Evolutionary conservation across 768 basidiomycete species (phyloP).

Genomic region (Podaxis rugospora): DNA sequence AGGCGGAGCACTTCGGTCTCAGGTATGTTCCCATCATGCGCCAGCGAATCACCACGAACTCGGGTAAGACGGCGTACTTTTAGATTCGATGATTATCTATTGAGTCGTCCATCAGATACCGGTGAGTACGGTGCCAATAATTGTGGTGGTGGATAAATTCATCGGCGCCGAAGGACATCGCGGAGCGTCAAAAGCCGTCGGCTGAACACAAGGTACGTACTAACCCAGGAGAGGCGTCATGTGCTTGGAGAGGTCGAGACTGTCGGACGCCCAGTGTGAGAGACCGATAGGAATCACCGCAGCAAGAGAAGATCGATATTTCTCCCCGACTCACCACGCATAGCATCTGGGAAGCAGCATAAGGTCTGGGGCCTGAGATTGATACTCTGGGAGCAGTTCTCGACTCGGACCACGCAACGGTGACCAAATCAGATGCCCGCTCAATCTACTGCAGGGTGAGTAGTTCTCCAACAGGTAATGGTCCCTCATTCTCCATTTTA

Average conservation of each 20-base stretch:
- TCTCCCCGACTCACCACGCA: background rate
- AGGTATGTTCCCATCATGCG: background rate
- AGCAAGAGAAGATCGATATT: conserved; percentile 8
- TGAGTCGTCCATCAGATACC: conserved; percentile 4
- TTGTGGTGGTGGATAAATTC: background rate
- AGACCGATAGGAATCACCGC: conserved; percentile 4
- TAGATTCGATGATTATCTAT: conserved; percentile 12
- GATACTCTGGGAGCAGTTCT: conserved; percentile 3
- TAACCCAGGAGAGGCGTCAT: background rate
- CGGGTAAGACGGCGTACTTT: background rate
- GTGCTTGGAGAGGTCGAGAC: background rate
- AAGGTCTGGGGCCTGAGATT: background rate
- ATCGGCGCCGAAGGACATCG: background rate
- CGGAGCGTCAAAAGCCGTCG: background rate
- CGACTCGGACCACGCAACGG: background rate
- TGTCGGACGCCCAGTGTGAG: background rate
- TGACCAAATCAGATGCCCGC: conserved; percentile 7
- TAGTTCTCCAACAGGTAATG: background rate
- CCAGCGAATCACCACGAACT: background rate
- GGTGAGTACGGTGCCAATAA: background rate
- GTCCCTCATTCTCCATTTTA: conserved; percentile 1
- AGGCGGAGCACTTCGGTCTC: background rate
- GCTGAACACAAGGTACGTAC: background rate
- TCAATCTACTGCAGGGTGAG: conserved; percentile 8
- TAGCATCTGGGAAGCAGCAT: conserved; percentile 6